Conservation (phyloP, 345 rosid genomes). For the Abelmoschus esculentus region DNA sequence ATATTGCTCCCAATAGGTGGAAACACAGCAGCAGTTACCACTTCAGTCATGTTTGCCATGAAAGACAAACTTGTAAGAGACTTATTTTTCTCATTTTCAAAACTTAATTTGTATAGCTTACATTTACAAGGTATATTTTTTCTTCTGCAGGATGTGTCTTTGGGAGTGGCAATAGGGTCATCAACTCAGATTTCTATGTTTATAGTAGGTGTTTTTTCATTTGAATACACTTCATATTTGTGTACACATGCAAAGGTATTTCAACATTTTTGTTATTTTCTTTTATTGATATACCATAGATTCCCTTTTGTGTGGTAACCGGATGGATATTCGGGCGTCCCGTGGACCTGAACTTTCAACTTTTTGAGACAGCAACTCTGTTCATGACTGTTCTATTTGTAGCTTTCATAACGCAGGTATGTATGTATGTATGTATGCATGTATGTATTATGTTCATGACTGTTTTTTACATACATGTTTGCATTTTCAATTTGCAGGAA, state of each 20-base stretch:
- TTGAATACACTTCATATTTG: neutral
- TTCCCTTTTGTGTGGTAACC: slow-evolving; percentile 71
- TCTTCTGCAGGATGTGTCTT: neutral
- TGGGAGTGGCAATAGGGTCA: slow-evolving; percentile 4
- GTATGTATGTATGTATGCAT: neutral
- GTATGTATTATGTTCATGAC: neutral
- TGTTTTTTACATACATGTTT: neutral
- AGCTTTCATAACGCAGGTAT: slow-evolving; percentile 81
- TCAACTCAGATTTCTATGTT: neutral
- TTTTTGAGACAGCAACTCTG: slow-evolving; percentile 81
- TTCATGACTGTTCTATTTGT: slow-evolving; percentile 68
- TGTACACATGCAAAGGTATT: neutral
- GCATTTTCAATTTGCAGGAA: slow-evolving; percentile 37
- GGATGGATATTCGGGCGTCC: slow-evolving; percentile 76
- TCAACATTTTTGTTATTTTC: neutral
- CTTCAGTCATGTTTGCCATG: slow-evolving; percentile 2
- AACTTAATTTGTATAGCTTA: neutral
- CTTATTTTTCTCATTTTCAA: neutral
- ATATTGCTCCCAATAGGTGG: slow-evolving; percentile 1
- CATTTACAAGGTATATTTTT: neutral
- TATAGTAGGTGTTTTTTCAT: neutral
- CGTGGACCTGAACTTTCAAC: slow-evolving; percentile 81
- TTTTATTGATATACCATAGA: slow-evolving; percentile 27
- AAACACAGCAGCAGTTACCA: slow-evolving; percentile 4
- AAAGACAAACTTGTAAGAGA: neutral